Evolutionary conservation across 176 grass and related monocot species (phyloP), one percentile per base, ranked within the genome.

Genomic region (Hsuehochloa calcarea): DNA sequence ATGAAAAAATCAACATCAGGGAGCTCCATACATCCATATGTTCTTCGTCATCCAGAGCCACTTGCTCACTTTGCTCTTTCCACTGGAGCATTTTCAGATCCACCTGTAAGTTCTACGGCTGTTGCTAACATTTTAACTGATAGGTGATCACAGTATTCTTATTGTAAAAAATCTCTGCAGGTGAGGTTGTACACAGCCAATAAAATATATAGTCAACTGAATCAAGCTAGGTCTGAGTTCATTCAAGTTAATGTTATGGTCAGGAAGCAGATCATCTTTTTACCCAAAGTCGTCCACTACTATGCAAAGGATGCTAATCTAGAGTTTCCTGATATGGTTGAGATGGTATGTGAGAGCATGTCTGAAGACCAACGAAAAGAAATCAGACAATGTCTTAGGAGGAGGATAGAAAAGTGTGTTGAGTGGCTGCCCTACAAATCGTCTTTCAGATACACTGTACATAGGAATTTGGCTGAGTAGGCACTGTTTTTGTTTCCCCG

Each of bases 31-130:
- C 93, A 99, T 81, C 88, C 86, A 41, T 96, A 91, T 73, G 84
- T 86, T 55, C 82, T 99, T 85, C 39, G 47, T 67, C 75, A 70
- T 58, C 76, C 87, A 27, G 97, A 92, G 75, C 86, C 93, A 56
- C 92, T 91, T 86, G 92, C 90, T 38, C 90, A 99, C 85, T 99
- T 99, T 77, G 94, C 92, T 77, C 92, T 99, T 91, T 96, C 90
- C 34, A 94, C 92, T 0, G 97, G 97, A 86, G 79, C 97, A 73
- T 92, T 86, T 66, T 99, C 97, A 27, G 97, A 99, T 54, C 97
- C 97, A 91, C 87, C 90, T 49, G 97, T 99, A 91, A 83, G 89
- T 45, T 45, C 26, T 49, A 58, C 44, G 62, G 51, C 7, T 43
- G 44, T 73, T 26, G 26, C 72, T 82, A 74, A 72, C n/a, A 59